phyloP scores from a whole-genome alignment of 2,329 filamentous ascomycete genomes.

The Claviceps maximensis region DNA sequence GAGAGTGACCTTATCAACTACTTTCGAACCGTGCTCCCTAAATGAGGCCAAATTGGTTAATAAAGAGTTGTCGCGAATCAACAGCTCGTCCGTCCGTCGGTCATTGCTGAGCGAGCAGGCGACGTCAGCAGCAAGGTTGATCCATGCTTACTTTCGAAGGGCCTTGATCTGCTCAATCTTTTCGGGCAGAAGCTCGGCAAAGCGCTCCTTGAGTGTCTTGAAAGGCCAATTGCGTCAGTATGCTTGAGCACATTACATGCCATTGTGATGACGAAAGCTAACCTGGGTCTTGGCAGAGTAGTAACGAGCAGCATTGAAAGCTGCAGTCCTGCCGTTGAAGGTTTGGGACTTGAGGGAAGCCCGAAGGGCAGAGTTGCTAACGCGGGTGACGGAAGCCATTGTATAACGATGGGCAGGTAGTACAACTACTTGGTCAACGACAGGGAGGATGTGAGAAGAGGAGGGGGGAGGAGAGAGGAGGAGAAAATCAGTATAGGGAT shows the following conservation, averaged over 20 bases:
- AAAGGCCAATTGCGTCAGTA: slow-evolving; percentile 2
- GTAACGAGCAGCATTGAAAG: slow-evolving; percentile 74
- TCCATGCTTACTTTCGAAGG: slow-evolving; percentile 69
- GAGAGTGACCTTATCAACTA: slow-evolving; percentile 93
- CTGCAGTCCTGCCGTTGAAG: slow-evolving; percentile 54
- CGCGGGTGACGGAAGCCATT: slow-evolving; percentile 76
- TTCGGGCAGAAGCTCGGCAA: slow-evolving; percentile 86
- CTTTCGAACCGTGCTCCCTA: slow-evolving; percentile 89
- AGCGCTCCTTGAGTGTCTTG: slow-evolving; percentile 94
- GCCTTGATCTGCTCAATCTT: slow-evolving; percentile 99
- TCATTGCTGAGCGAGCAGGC: neutral
- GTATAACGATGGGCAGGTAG: slow-evolving; percentile 17
- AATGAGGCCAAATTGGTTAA: slow-evolving; percentile 7
- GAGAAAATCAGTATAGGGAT: slow-evolving; percentile 17
- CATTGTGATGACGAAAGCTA: slow-evolving; percentile 16
- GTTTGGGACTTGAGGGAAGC: slow-evolving; percentile 55
- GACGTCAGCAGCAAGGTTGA: neutral
- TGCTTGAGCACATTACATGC: neutral
- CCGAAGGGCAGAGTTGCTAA: slow-evolving; percentile 72
- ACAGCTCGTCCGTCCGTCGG: neutral
- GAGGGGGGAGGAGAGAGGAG: slow-evolving; percentile 19
- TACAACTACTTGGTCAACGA: neutral
- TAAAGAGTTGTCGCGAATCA: slow-evolving; percentile 11
- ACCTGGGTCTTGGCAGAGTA: slow-evolving; percentile 92
- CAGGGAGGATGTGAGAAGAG: slow-evolving; percentile 13